phyloP scores from a whole-genome alignment of 352 stramenopile genomes.

The Pythium dissimile region DNA sequence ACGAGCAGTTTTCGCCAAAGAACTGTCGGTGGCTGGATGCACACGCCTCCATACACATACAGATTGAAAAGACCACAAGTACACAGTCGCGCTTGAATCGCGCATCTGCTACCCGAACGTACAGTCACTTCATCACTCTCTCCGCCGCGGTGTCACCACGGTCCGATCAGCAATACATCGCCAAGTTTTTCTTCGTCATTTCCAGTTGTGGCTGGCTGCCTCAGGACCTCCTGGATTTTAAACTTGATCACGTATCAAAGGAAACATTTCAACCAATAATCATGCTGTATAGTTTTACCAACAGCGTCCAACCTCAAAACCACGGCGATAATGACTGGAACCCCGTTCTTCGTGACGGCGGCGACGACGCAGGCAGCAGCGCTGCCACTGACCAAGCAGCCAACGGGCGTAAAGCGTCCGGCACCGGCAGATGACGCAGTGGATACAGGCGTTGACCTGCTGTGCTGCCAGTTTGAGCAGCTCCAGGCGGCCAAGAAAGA shows the following conservation, averaged over 20 bases:
- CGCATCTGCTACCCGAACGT: too few relatives aligned
- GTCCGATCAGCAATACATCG: constrained; percentile 6
- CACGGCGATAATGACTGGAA: constrained; percentile 49
- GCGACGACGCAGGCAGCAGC: constrained; percentile 20
- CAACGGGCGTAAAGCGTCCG: constrained; percentile 26
- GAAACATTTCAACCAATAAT: constrained; percentile 20
- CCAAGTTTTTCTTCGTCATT: constrained; percentile 50
- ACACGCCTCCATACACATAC: not conserved
- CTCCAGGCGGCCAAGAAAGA: constrained; percentile 32
- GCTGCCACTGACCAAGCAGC: not conserved
- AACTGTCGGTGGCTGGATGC: constrained; percentile 35
- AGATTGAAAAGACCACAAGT: not conserved
- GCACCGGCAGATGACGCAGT: not conserved
- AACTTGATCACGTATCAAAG: not conserved
- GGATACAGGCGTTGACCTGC: constrained; percentile 18
- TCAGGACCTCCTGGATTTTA: not conserved
- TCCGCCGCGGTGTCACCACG: not conserved
- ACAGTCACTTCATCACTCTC: not conserved
- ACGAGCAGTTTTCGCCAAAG: constrained; percentile 64
- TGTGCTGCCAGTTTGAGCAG: constrained; percentile 38
- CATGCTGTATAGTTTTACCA: not conserved
- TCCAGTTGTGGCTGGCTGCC: constrained; percentile 35
- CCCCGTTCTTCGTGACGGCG: constrained; percentile 40
- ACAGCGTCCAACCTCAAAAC: not conserved
- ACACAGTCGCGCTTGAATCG: not conserved